Evolutionary conservation across 163 green algal species (phyloP), one percentile per base, ranked within the genome.

Genomic region (Scenedesmus sp.): DNA sequence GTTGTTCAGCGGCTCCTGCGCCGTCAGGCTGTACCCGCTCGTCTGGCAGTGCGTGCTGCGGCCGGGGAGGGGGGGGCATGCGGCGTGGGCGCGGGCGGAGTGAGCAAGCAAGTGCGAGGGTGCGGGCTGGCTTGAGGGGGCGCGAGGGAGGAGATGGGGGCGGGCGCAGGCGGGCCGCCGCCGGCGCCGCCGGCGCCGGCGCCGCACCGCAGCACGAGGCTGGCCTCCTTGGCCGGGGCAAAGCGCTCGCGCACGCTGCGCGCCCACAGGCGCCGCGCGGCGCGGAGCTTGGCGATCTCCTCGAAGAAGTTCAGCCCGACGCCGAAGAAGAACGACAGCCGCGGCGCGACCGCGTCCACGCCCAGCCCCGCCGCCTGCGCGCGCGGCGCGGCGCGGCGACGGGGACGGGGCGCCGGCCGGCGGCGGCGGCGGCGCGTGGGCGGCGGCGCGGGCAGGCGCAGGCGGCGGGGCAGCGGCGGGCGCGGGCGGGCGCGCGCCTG

Each of bases 251-350:
- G 84, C 0, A 94, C 76, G 7, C 95, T 77, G 2, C 71, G 81
- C 6, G 90, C 90, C 90, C 90, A 94, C 31, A 94, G 81, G 1
- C 84, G 80, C 1, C 90, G 66, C 11, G 86, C 90, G 24, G 90
- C 90, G 3, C 90, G 87, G 81, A 94, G 77, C 83, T 94, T 94
- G 28, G 90, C 90, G 11, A 94, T 83, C 83, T 93, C 86, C 56
- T 81, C 54, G 67, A 88, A 94, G 70, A 94, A 95, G 73, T 94
- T 66, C 85, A 94, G 90, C 45, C 90, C 90, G 5, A 93, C 85
- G 14, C 82, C 90, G 26, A 89, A 94, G 79, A 95, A 94, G 75
- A 94, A 94, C 5, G 85, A 92, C 14, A 94, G 75, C 28, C 91
- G 84, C 0, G 87, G 89, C 4, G 90, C 90, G 10, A 94, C 51